Base-by-base conservation (phyloP, 2,329 filamentous ascomycete species). In the Alternaria solani region DNA sequence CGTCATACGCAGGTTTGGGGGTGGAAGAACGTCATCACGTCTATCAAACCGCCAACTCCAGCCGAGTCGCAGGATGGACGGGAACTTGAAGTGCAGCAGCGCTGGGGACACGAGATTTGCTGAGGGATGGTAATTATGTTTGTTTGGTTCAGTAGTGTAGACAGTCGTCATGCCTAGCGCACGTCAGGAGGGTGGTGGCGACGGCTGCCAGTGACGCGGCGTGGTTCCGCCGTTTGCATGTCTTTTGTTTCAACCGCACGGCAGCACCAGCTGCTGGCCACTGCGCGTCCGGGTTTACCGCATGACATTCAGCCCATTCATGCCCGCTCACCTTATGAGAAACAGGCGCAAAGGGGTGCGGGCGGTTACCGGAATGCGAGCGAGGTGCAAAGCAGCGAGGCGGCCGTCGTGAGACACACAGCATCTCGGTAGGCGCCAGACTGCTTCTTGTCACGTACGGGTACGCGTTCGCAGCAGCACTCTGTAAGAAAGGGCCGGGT, bases 241-340 rank as follows among this genome's bases (percentile, higher is more conserved):
- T 59, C 55, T 61, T 36, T 61, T 58, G 67, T 69, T 67, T 67
- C 63, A 61, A 65, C 47, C 26, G 46, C 49, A 32, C 14, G 46
- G 42, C 7, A 36, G 23, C 39, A 51, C 44, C 59, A 62, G 55
- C 25, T 36, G 30, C 55, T 53, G 57, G 58, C 51, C 51, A 55
- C 48, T 62, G 61, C 61, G 48, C 54, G 28, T 36, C 42, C 36
- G 46, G 57, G 41, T 30, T 30, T 28, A n/a, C 26, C 42, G 55
- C 58, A 56, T 57, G 60, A 41, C 43, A 51, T 51, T 39, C 23
- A 36, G 51, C 49, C 30, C 43, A 53, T 53, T 48, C 53, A 47
- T 57, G 20, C 41, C 57, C 53, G 26, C 20, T 30, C 20, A 49
- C 23, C 51, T 60, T 41, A 38, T 34, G 48, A 57, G 55, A 61